phyloP scores from a whole-genome alignment of 176 grass and related monocot species.

The Hordeum vulgare region DNA sequence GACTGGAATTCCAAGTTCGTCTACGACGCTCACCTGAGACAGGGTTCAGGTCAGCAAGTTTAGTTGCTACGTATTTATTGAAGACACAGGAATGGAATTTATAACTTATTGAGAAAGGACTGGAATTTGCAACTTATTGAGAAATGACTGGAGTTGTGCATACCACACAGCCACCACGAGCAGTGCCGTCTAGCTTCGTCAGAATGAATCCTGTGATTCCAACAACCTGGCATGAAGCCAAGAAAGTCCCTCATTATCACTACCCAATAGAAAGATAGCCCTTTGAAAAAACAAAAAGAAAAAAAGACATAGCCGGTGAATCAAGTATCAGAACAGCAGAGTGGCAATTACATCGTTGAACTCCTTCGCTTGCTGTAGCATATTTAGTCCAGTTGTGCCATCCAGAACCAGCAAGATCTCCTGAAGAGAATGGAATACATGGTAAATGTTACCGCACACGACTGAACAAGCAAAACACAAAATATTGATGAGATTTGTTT shows the following conservation, averaged over 20 bases:
- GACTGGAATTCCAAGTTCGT: conserved; percentile 92
- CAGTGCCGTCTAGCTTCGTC: conserved; percentile 82
- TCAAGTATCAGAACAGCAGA: background rate
- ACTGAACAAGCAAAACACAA: background rate
- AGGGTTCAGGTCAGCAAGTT: background rate
- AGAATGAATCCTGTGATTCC: conserved; percentile 90
- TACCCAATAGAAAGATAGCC: background rate
- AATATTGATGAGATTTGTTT: background rate
- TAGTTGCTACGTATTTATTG: background rate
- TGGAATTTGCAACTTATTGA: background rate
- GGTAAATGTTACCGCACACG: background rate
- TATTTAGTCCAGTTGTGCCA: conserved; percentile 97
- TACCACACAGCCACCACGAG: conserved; percentile 93
- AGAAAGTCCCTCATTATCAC: background rate
- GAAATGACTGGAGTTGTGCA: background rate
- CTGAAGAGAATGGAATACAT: conserved; percentile 22
- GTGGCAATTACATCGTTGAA: conserved; percentile 75
- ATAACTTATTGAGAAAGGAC: background rate
- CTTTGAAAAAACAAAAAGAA: background rate
- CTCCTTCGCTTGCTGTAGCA: conserved; percentile 87
- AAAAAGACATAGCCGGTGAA: background rate
- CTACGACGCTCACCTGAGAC: conserved; percentile 84
- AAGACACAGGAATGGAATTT: too few relatives aligned
- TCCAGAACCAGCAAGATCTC: conserved; percentile 90
- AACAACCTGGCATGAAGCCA: conserved; percentile 55